phyloP scores from a whole-genome alignment of 2,329 filamentous ascomycete genomes.

The Chrysoporthe deuterocubensis region DNA sequence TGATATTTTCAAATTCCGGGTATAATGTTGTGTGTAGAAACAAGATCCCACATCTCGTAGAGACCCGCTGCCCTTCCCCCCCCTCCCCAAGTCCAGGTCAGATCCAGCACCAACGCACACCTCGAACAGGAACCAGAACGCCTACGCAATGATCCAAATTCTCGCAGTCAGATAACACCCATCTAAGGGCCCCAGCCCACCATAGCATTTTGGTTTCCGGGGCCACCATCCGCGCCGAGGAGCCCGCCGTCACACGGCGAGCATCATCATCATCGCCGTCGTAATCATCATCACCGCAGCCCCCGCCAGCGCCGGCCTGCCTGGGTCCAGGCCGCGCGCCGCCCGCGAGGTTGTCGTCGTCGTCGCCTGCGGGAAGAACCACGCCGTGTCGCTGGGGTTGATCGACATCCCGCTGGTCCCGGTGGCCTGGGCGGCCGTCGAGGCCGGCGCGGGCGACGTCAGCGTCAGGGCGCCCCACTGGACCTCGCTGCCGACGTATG shows the following conservation, averaged over 20 bases:
- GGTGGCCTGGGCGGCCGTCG: constrained; percentile 30
- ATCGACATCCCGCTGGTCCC: constrained; percentile 21
- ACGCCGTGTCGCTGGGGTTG: constrained; percentile 27
- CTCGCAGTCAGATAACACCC: constrained; percentile 2
- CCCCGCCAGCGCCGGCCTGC: background rate
- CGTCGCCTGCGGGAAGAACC: constrained; percentile 27
- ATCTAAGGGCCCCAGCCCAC: background rate
- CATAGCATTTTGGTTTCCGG: background rate
- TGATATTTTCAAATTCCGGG: background rate
- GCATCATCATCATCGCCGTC: background rate
- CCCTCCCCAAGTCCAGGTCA: no score
- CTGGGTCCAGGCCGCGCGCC: background rate
- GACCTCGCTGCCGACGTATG: constrained; percentile 46
- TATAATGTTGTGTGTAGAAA: constrained; percentile 9
- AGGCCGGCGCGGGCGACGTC: constrained; percentile 41
- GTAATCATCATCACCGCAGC: constrained; percentile 1
- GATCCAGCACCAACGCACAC: background rate
- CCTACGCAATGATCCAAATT: constrained; percentile 1
- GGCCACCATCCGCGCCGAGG: no score
- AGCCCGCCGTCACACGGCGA: background rate
- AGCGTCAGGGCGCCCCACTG: constrained; percentile 51
- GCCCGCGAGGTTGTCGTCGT: constrained; percentile 23
- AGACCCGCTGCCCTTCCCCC: no score
- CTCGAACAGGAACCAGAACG: background rate
- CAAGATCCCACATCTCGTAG: background rate